Percentiles rank a stretch among this genome's conserved stretches.
Evolutionary conservation across 139 green algal species (phyloP).

Genomic region (Spirogloea muscicola): DNA sequence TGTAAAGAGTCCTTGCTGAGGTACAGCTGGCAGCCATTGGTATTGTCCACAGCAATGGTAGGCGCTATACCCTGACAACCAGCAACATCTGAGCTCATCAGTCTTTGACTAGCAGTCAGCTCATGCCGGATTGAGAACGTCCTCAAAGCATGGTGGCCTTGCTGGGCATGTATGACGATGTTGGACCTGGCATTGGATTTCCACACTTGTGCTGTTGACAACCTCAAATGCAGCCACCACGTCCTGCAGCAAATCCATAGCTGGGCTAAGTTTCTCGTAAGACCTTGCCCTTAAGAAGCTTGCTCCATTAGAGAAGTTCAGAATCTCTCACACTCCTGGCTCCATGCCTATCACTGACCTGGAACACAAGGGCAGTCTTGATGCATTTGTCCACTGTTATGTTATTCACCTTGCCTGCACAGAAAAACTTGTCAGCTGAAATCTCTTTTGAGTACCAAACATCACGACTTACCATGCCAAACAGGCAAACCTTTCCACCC

Average conservation of each 20-base stretch:
- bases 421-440: no score
- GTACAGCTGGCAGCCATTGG: conserved; percentile 80
- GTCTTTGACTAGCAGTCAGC: neutral
- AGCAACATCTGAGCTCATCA: neutral
- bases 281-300: no score
- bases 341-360: conserved; percentile 5
- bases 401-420: conserved; percentile 83
- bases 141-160: neutral
- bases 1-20: conserved; percentile 53
- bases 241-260: no score
- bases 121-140: neutral
- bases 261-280: no score
- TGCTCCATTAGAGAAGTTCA: no score
- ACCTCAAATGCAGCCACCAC: no score
- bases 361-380: conserved; percentile 75
- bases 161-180: neutral
- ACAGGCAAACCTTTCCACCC: neutral
- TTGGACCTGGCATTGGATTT: conserved; percentile 61
- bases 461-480: neutral
- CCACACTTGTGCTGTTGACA: conserved; percentile 76
- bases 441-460: no score
- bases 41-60: conserved; percentile 87
- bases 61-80: conserved; percentile 61
- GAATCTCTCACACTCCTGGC: no score
- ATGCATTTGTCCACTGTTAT: conserved; percentile 89